Evolutionary conservation across 2,329 filamentous ascomycete species (phyloP).

Genomic region (Hirsutella rhossiliensis): DNA sequence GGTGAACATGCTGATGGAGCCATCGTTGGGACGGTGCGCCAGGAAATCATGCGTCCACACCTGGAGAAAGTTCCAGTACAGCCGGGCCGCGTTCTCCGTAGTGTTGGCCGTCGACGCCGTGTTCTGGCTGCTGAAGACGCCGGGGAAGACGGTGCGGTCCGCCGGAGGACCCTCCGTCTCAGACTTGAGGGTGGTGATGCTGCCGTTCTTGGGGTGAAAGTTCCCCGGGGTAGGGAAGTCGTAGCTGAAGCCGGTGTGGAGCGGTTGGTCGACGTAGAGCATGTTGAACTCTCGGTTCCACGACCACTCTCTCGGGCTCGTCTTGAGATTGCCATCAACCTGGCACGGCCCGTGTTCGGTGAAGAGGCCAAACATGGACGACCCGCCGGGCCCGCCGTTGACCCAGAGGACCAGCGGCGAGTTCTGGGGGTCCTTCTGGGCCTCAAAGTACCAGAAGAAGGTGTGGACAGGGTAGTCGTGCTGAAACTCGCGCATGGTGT

Average conservation of each 20-base stretch:
- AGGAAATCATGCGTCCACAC: conserved; percentile 14
- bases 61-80: conserved; percentile 21
- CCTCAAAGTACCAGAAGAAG: conserved; percentile 39
- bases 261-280: conserved; percentile 49
- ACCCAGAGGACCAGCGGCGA: conserved; percentile 48
- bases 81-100: conserved; percentile 44
- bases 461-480: not conserved
- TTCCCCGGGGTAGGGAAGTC: conserved; percentile 54
- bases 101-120: conserved; percentile 28
- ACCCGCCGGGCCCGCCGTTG: conserved; percentile 51
- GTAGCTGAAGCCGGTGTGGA: conserved; percentile 56
- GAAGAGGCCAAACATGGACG: conserved; percentile 53
- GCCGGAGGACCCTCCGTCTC: conserved; percentile 22
- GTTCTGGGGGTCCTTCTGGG: conserved; percentile 24
- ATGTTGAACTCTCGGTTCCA: conserved; percentile 45
- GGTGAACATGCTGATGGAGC: conserved; percentile 52
- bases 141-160: conserved; percentile 24
- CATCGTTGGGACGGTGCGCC: conserved; percentile 41
- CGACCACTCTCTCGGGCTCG: conserved; percentile 47
- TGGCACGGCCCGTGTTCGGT: conserved; percentile 43
- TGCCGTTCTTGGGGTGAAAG: conserved; percentile 33
- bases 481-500: not conserved
- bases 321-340: conserved; percentile 33
- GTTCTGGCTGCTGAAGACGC: conserved; percentile 19
- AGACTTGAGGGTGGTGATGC: conserved; percentile 23